Evolutionary conservation across 2,329 filamentous ascomycete species (phyloP), one percentile per base, ranked within the genome.

Genomic region (Hirsutella thompsonii): DNA sequence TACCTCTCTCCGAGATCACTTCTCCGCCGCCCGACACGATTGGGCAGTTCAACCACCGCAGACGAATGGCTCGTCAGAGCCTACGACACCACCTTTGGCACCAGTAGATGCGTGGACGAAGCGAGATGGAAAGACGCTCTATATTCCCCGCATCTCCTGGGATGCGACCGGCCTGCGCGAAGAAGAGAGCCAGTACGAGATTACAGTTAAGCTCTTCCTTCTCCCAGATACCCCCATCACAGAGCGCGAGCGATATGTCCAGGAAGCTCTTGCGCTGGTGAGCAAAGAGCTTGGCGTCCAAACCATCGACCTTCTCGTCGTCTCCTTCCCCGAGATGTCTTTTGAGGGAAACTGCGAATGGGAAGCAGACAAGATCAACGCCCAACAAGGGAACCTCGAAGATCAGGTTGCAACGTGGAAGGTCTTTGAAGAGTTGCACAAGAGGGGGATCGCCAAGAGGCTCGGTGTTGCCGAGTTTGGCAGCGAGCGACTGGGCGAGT

Each of bases 131-230:
- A 67, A 68, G 38, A 70, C 70, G 5, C 70, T 90, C 36, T 90
- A 83, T 56, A 74, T 95, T 33, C 90, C 90, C 37, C 74, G 81
- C 33, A 77, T 90, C 56, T 77, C 87, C 59, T 84, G 82, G 69
- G 68, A 75, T 11, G 65, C 74, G 23, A 77, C 76, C 4, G 82
- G 83, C 0, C 68, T 98, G 36, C 70, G 77, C 26, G 92, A 98
- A 56, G 88, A 94, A 50, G 70, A 82, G 20, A 70, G 74, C 44
- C 80, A 88, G 50, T 98, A 98, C 66, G 88, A 95, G 56, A 88
- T 95, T 54, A 95, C 90, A 1, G 81, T 92, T 46, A 98, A 98
- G 64, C 66, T 98, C 19, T 98, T 98, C 68, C 93, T 92, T 61
- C 72, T 96, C 21, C 83, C 87, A 1, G 76, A 74, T 16, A 75